phyloP scores from a whole-genome alignment of 257 asterid species.

The Solanum appendiculatum region DNA sequence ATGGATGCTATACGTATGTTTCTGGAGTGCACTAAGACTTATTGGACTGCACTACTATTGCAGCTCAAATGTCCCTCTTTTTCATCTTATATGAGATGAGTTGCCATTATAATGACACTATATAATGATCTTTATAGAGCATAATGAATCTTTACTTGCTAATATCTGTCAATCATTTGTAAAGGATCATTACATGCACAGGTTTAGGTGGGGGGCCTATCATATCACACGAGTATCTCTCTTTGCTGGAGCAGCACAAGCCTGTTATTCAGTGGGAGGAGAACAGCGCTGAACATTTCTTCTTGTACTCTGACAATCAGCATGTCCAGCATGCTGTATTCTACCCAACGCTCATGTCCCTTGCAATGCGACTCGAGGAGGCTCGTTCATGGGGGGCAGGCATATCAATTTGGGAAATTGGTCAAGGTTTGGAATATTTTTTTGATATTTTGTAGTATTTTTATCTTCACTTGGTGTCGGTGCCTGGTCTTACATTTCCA shows the following conservation, averaged over 20 bases:
- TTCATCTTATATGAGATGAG: background rate
- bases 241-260: conserved; percentile 66
- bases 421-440: conserved; percentile 85
- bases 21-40: background rate
- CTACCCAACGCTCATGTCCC: conserved; percentile 72
- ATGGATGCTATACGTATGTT: background rate
- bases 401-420: conserved; percentile 93
- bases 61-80: background rate
- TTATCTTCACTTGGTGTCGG: background rate
- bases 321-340: conserved; percentile 62
- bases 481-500: background rate
- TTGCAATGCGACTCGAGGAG: conserved; percentile 57
- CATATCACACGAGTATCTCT: conserved; percentile 59
- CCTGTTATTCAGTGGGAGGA: conserved; percentile 81
- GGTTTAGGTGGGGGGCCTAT: conserved; percentile 90
- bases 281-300: conserved; percentile 86
- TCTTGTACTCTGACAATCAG: conserved; percentile 57
- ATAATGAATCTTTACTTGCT: background rate
- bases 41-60: background rate
- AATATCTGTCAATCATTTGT: background rate
- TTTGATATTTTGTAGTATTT: conserved; percentile 48
- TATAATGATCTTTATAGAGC: background rate
- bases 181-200: conserved; percentile 10
- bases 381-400: conserved; percentile 82
- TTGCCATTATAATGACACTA: background rate